Evolutionary conservation across 2,329 filamentous ascomycete genomes (phyloP).

Genomic region (Aureobasidium uvarum): DNA sequence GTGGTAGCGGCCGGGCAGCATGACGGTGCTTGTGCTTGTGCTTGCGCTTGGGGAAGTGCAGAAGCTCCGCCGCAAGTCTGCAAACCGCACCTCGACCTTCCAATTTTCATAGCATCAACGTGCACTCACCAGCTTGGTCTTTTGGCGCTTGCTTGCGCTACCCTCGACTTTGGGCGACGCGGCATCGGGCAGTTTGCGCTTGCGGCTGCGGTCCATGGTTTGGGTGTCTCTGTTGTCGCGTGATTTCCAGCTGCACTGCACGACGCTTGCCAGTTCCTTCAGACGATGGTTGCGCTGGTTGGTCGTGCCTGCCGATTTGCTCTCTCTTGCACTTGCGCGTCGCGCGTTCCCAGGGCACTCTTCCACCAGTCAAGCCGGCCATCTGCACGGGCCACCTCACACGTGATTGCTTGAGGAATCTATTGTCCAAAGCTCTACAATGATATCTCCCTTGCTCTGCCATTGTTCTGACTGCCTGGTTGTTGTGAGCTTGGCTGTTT

Average conservation of each 20-base stretch:
- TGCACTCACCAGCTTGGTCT: constrained; percentile 27
- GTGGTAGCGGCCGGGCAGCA: neutral
- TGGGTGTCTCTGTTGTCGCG: constrained; percentile 12
- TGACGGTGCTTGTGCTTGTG: neutral
- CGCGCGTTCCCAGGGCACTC: neutral
- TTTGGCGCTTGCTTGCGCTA: constrained; percentile 28
- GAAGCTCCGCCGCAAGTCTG: neutral
- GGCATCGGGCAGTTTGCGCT: constrained; percentile 27
- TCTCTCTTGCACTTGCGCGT: constrained; percentile 13
- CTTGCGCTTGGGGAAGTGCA: constrained; percentile 1
- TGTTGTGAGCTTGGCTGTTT: neutral
- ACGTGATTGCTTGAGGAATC: constrained; percentile 7
- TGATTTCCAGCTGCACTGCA: neutral
- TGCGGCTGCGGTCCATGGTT: constrained; percentile 29
- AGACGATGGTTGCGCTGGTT: neutral
- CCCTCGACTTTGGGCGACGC: constrained; percentile 24
- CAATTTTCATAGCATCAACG: neutral
- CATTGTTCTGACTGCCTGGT: no score
- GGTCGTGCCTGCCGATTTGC: constrained; percentile 7
- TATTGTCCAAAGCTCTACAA: neutral
- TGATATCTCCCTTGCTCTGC: neutral
- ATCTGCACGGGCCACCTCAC: neutral
- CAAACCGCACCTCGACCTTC: neutral
- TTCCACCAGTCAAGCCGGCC: neutral
- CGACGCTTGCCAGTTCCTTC: neutral